Conservation (phyloP, 2,329 filamentous ascomycete genomes). For the Paecilomyces sp. region DNA sequence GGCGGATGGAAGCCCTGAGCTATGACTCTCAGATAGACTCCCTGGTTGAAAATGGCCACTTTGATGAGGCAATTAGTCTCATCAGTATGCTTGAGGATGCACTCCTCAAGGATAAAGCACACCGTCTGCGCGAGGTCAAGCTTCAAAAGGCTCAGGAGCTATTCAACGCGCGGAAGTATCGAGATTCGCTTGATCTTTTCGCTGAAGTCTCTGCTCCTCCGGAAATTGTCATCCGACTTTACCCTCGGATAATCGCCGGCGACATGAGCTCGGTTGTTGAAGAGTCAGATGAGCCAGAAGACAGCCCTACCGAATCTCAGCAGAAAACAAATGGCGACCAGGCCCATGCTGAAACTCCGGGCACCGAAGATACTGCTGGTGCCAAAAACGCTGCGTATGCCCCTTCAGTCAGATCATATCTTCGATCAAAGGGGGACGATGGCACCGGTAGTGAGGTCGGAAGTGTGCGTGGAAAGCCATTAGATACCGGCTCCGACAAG, state of each 20-base stretch:
- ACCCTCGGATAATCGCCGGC: constrained; percentile 76
- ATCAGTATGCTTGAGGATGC: constrained; percentile 89
- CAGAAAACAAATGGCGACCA: constrained; percentile 22
- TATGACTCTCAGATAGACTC: constrained; percentile 87
- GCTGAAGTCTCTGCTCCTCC: constrained; percentile 84
- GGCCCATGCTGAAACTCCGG: constrained; percentile 15
- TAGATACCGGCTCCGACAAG: constrained; percentile 23
- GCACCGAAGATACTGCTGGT: constrained; percentile 17
- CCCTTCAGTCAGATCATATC: constrained; percentile 31
- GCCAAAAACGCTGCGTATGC: constrained; percentile 22
- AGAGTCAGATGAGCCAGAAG: constrained; percentile 34
- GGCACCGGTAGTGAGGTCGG: constrained; percentile 31
- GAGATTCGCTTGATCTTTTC: constrained; percentile 82
- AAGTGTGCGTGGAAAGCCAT: constrained; percentile 27
- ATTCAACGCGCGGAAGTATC: constrained; percentile 76
- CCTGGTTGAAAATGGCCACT: constrained; percentile 63
- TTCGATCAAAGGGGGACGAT: constrained; percentile 29
- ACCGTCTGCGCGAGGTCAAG: constrained; percentile 75
- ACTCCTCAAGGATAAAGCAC: constrained; percentile 72
- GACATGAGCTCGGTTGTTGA: constrained; percentile 60
- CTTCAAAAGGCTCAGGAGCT: constrained; percentile 83
- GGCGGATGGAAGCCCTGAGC: constrained; percentile 90
- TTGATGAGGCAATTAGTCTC: constrained; percentile 89
- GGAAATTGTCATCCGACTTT: constrained; percentile 77
- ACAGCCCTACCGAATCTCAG: constrained; percentile 14